phyloP scores from a whole-genome alignment of 352 stramenopile species.

The Blastocystis sp. region DNA sequence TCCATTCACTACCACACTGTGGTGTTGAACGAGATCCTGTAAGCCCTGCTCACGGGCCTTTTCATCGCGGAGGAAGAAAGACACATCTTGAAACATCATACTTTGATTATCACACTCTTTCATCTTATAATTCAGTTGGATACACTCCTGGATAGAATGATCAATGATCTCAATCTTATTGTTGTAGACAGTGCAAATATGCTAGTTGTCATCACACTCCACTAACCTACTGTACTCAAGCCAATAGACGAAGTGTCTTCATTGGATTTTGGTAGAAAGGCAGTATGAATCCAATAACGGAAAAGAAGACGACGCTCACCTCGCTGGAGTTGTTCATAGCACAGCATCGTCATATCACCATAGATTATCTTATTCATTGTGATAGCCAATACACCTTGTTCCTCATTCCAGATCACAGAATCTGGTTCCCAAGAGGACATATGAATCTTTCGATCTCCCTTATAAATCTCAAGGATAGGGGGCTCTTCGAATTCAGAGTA shows the following conservation, averaged over 20 bases:
- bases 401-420: constrained; percentile 45
- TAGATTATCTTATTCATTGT: background rate
- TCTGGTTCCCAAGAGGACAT: background rate
- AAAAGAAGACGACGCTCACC: constrained; percentile 2
- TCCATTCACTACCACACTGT: constrained; percentile 43
- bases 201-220: background rate
- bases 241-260: background rate
- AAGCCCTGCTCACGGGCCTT: constrained; percentile 15
- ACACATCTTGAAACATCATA: constrained; percentile 34
- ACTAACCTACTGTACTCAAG: background rate
- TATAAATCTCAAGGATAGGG: constrained; percentile 35
- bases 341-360: constrained; percentile 48
- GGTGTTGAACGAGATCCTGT: constrained; percentile 32
- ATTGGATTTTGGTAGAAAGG: constrained; percentile 45
- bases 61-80: constrained; percentile 33
- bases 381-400: background rate
- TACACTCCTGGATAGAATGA: background rate
- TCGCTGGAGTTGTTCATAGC: constrained; percentile 20
- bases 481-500: background rate
- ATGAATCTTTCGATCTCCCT: constrained; percentile 12
- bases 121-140: constrained; percentile 47
- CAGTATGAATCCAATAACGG: constrained; percentile 49
- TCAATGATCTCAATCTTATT: constrained; percentile 54
- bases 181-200: constrained; percentile 49
- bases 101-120: constrained; percentile 14